These are phyloP conservation scores for Adenanthera pavonina DNA, from an alignment of 306 rosid species.

Conservation along the genomic window DNA sequence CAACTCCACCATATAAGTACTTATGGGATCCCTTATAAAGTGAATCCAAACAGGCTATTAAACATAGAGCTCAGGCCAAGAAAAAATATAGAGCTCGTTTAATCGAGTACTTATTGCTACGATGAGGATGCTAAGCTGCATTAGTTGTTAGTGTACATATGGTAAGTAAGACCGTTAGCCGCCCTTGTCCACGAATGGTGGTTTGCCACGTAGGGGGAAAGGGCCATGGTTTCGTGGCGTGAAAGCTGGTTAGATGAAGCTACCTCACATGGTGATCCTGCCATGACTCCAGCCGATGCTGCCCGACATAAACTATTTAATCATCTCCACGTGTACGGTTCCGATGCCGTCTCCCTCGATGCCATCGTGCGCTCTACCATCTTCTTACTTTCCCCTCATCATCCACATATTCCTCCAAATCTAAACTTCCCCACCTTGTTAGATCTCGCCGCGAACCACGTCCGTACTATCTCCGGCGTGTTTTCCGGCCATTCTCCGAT, in stretches of 20 bases:
- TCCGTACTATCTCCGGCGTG: conserved; percentile 41
- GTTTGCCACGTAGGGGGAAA: background rate
- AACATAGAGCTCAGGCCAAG: no score
- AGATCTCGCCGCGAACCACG: conserved; percentile 45
- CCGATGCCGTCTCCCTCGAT: conserved; percentile 4
- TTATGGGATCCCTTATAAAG: no score
- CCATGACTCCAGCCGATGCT: background rate
- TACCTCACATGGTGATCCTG: conserved; percentile 8
- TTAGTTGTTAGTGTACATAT: background rate
- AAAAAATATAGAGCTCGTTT: no score
- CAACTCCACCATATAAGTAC: no score
- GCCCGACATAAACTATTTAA: background rate
- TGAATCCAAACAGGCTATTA: no score
- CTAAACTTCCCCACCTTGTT: background rate
- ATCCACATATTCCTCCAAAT: conserved; percentile 15
- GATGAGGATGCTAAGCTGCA: no score
- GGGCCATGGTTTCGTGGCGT: background rate
- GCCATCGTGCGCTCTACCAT: conserved; percentile 45
- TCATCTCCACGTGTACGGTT: conserved; percentile 45
- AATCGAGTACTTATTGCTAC: no score
- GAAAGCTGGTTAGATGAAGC: background rate
- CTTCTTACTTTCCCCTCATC: background rate
- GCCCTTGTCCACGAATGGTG: background rate
- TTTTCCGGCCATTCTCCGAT: conserved; percentile 19
- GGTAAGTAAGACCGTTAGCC: background rate